Conservation (phyloP, 164 flowering plant genomes). For the Stephania yunnanensis region DNA sequence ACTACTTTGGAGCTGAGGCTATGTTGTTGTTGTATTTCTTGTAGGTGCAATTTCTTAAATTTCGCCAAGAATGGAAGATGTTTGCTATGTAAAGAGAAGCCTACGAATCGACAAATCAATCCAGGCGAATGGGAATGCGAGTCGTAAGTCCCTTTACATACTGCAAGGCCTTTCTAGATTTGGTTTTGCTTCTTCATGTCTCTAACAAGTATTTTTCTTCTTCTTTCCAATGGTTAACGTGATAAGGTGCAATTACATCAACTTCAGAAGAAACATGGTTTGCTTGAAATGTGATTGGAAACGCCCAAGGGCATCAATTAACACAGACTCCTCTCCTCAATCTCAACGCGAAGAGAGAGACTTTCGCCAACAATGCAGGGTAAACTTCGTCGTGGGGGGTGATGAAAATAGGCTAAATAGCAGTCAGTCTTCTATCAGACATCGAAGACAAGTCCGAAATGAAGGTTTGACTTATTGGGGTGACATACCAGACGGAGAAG, state of each 20-base stretch:
- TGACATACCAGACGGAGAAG: constrained; percentile 23
- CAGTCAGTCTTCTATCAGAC: constrained; percentile 10
- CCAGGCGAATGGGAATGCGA: constrained; percentile 96
- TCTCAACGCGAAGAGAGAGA: constrained; percentile 8
- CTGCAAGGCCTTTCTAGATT: background rate
- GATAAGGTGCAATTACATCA: constrained; percentile 72
- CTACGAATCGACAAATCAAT: constrained; percentile 61
- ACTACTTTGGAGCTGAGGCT: too few relatives aligned
- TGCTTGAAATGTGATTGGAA: constrained; percentile 73
- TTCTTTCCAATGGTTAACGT: background rate
- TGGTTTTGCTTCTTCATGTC: background rate
- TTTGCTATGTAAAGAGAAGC: constrained; percentile 69
- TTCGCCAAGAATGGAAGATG: constrained; percentile 85
- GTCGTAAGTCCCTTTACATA: constrained; percentile 49
- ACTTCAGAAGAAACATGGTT: constrained; percentile 64
- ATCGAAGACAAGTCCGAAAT: constrained; percentile 10
- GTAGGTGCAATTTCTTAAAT: constrained; percentile 83
- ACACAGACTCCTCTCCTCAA: constrained; percentile 17
- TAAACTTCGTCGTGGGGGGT: constrained; percentile 14
- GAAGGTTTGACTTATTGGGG: constrained; percentile 19
- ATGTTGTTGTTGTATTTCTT: background rate
- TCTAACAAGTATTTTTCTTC: background rate
- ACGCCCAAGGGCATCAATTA: constrained; percentile 47
- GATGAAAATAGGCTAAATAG: background rate
- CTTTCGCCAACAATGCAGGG: constrained; percentile 3